phyloP scores from a whole-genome alignment of 768 basidiomycete species.

The Epithele typhae region DNA sequence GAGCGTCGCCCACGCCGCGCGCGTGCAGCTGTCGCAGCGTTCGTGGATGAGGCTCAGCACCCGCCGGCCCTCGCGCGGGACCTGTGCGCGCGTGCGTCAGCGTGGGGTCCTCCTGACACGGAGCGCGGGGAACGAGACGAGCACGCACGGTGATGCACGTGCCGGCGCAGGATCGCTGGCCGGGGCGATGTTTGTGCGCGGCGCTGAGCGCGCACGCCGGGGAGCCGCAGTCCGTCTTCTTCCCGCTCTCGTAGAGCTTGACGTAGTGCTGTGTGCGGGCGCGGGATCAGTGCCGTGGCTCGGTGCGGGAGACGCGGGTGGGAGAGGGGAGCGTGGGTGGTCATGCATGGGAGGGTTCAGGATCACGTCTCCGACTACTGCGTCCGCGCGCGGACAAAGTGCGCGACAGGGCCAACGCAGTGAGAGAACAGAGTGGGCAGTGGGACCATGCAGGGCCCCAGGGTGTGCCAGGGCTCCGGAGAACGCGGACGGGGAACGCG shows the following conservation, averaged over 20 bases:
- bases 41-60: conserved; percentile 25
- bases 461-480: too few species aligned
- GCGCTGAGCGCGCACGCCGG: conserved; percentile 21
- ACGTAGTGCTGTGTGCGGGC: conserved; percentile 22
- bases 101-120: too few species aligned
- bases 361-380: too few species aligned
- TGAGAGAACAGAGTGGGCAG: too few species aligned
- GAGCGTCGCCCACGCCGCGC: conserved; percentile 23
- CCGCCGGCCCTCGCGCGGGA: conserved; percentile 20
- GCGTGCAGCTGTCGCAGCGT: conserved; percentile 22
- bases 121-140: background rate
- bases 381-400: too few species aligned
- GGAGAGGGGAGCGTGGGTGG: too few species aligned
- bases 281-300: background rate
- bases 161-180: conserved; percentile 19
- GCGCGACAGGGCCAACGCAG: too few species aligned
- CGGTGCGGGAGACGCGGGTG: too few species aligned
- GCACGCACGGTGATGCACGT: conserved; percentile 22
- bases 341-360: too few species aligned
- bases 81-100: conserved; percentile 14
- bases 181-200: conserved; percentile 22
- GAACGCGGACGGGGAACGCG: too few species aligned
- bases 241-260: conserved; percentile 26
- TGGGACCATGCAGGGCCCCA: too few species aligned
- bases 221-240: conserved; percentile 25